Evolutionary conservation across 495 filamentous ascomycete species (phyloP).

Genomic region (Hyaloscypha bicolor): DNA sequence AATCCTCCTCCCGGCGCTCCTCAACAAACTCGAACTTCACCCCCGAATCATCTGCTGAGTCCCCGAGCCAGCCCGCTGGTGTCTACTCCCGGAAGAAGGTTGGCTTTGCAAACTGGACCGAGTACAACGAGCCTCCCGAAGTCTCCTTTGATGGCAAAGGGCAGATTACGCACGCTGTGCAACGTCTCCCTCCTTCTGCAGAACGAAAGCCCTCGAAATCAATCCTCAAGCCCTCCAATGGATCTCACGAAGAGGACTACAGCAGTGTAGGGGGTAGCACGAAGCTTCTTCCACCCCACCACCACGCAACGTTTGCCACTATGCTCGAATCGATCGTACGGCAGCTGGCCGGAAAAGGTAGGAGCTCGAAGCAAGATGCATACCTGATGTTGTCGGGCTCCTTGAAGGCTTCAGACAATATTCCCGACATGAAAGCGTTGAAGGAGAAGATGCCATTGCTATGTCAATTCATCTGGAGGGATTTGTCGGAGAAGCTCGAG

Average conservation of each 20-base stretch:
- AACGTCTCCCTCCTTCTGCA: slow-evolving; percentile 59
- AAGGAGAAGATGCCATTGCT: slow-evolving; percentile 73
- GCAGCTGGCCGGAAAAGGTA: slow-evolving; percentile 71
- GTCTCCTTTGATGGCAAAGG: slow-evolving; percentile 34
- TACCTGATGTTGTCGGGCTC: slow-evolving; percentile 79
- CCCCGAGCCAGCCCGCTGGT: slow-evolving; percentile 44
- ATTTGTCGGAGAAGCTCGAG: slow-evolving; percentile 59
- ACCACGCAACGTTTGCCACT: slow-evolving; percentile 53
- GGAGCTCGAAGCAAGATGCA: slow-evolving; percentile 75
- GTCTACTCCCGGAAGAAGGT: slow-evolving; percentile 65
- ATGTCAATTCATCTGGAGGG: slow-evolving; percentile 76
- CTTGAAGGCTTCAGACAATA: slow-evolving; percentile 74
- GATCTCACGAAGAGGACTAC: slow-evolving; percentile 42
- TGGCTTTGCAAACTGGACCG: slow-evolving; percentile 71
- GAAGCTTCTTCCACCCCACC: slow-evolving; percentile 37
- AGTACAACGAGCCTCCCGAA: slow-evolving; percentile 65
- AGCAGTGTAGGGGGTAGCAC: slow-evolving; percentile 35
- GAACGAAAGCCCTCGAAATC: slow-evolving; percentile 75
- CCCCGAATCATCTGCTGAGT: slow-evolving; percentile 42
- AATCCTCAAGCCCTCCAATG: slow-evolving; percentile 73
- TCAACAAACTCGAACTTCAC: slow-evolving; percentile 40
- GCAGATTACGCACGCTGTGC: slow-evolving; percentile 43
- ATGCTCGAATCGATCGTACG: slow-evolving; percentile 85
- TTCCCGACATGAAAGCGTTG: slow-evolving; percentile 71
- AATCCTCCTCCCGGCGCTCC: slow-evolving; percentile 12